These are phyloP conservation scores for Paraphaeosphaeria sporulosa DNA, from an alignment of 2,329 filamentous ascomycete species.

Conservation along the genomic window DNA sequence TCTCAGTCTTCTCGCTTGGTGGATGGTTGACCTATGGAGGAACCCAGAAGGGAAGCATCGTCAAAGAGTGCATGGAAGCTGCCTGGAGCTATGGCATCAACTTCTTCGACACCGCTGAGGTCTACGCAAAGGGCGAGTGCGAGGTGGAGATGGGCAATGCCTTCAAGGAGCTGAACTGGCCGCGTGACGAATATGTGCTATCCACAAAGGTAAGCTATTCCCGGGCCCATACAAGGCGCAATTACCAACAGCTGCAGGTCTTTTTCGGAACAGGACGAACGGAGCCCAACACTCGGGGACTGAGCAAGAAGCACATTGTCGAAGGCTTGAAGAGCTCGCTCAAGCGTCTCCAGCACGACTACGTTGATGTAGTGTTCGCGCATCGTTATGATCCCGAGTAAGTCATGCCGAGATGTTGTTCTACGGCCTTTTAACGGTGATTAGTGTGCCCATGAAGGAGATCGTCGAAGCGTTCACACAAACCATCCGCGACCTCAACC, in stretches of 20 bases:
- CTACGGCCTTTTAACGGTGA: background rate
- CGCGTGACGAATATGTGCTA: conserved; percentile 47
- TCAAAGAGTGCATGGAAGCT: conserved; percentile 58
- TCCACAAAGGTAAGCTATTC: conserved; percentile 29
- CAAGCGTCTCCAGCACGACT: conserved; percentile 68
- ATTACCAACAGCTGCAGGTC: conserved; percentile 42
- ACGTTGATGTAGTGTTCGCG: conserved; percentile 71
- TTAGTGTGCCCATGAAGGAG: conserved; percentile 67
- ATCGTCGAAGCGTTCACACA: conserved; percentile 65
- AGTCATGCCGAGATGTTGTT: conserved; percentile 1
- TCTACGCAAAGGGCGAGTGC: conserved; percentile 66
- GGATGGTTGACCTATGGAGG: conserved; percentile 57
- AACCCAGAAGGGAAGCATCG: conserved; percentile 53
- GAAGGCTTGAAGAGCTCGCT: conserved; percentile 66
- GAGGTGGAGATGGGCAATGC: conserved; percentile 66
- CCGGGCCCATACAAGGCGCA: background rate
- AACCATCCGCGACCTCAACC: conserved; percentile 59
- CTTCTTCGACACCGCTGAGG: conserved; percentile 60
- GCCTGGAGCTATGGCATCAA: conserved; percentile 61
- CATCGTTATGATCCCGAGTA: conserved; percentile 64
- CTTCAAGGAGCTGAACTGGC: conserved; percentile 58
- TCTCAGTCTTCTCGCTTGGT: conserved; percentile 59
- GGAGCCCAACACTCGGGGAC: conserved; percentile 63
- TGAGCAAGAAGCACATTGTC: conserved; percentile 61
- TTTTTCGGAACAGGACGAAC: conserved; percentile 65